A percentile compares a stretch with the other conserved stretches of the same genome.
phyloP scores from a whole-genome alignment of 257 asterid species.

The Nicotiana otophora region DNA sequence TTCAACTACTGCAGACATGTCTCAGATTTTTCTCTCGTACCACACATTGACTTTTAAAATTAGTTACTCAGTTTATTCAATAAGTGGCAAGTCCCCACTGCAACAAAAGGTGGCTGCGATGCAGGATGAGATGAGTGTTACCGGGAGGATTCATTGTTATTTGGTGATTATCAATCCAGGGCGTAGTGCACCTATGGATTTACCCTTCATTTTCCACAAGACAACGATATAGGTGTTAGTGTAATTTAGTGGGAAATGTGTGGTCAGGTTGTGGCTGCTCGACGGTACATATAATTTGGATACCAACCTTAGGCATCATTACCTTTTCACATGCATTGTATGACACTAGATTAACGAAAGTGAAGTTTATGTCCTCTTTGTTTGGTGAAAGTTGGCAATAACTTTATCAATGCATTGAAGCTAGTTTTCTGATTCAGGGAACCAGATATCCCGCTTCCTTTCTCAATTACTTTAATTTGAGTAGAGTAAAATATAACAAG shows the following conservation, averaged over 20 bases:
- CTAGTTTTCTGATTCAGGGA: background rate
- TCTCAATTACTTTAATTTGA: background rate
- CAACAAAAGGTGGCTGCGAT: background rate
- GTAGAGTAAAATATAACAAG: background rate
- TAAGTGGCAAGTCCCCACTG: background rate
- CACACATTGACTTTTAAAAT: background rate
- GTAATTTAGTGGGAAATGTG: background rate
- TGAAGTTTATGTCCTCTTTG: background rate
- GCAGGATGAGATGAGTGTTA: background rate
- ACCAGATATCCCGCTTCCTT: background rate
- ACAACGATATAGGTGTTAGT: background rate
- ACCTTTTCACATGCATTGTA: background rate
- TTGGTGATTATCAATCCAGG: background rate
- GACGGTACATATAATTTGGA: background rate
- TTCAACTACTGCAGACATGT: conserved; percentile 6
- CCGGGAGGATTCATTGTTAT: background rate
- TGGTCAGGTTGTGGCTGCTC: background rate
- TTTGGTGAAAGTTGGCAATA: background rate
- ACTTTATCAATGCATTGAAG: background rate
- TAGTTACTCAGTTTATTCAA: background rate
- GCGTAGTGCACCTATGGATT: background rate
- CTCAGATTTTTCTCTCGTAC: background rate
- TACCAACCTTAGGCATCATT: background rate
- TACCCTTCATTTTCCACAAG: background rate
- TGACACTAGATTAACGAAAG: background rate